These are phyloP conservation scores for Paradendryphiella salina DNA, from an alignment of 2,329 filamentous ascomycete species.

Conservation along the genomic window DNA sequence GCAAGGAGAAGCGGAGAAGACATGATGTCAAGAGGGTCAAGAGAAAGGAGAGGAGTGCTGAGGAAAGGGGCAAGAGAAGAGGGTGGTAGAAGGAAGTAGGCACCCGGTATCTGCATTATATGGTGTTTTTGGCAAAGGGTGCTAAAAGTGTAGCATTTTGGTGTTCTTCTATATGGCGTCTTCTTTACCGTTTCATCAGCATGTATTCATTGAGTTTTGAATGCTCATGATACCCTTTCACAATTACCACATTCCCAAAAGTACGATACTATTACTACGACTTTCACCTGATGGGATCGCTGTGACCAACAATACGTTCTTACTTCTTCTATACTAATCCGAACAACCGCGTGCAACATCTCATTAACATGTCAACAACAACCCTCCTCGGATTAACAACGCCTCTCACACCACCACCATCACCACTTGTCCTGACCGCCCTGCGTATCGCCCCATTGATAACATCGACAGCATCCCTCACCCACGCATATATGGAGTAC, in stretches of 20 bases:
- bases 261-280: too few relatives aligned
- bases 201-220: too few relatives aligned
- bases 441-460: conserved; percentile 32
- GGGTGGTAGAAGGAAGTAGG: conserved; percentile 58
- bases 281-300: too few relatives aligned
- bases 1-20: conserved; percentile 76
- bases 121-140: background rate
- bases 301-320: too few relatives aligned
- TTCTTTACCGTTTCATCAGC: too few relatives aligned
- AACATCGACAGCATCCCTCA: conserved; percentile 28
- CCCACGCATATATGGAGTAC: conserved; percentile 35
- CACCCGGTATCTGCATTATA: background rate
- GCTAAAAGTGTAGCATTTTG: background rate
- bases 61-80: conserved; percentile 71
- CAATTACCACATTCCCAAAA: too few relatives aligned
- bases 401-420: background rate
- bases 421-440: conserved; percentile 10
- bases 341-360: background rate
- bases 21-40: conserved; percentile 57
- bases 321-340: too few relatives aligned
- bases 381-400: background rate
- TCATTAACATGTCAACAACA: background rate
- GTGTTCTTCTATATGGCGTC: too few relatives aligned
- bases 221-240: too few relatives aligned
- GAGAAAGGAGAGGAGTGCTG: conserved; percentile 74